Evolutionary conservation across 2,329 filamentous ascomycete genomes (phyloP), one percentile per base, ranked within the genome.

Genomic region (Sphaerulina vaccinii): DNA sequence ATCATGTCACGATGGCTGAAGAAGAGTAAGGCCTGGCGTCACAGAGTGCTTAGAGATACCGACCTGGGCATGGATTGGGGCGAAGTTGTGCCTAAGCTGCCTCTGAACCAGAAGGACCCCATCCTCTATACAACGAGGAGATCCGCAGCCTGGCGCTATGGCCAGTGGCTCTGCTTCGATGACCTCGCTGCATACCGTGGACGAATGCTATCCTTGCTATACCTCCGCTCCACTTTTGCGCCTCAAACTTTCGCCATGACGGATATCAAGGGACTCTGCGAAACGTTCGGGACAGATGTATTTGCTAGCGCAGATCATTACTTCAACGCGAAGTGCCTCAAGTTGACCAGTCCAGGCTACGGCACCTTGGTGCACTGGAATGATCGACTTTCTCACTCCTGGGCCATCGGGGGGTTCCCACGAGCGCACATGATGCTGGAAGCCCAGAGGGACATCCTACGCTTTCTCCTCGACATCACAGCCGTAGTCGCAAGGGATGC

Each of bases 321-420:
- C 16, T 37, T 18, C 27, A 46, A 46, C n/a, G 42, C 33, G 8
- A 27, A 46, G 9, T 46, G 42, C 21, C 16, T 46, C 3, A 36
- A 16, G 3, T 18, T 46, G 27, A 29, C 22, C 11, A 27, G 4
- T 3, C 1, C 3, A 5, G 18, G 18, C 15, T 46, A 46, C 21
- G 43, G 43, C 10, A 10, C 36, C 4, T 22, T 43, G 9, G 40
- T 43, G 3, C 10, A 21, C 3, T 43, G 24, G 21, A 22, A 43
- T 21, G 19, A 16, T 5, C 18, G n/a, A 4, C 5, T 24, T 15
- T 9, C 40, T 24, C 40, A 43, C 21, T 24, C 16, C 18, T 21
- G 40, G 10, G 22, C 18, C 21, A 24, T 43, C 24, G 40, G n/a
- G 15, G 40, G 40, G 11, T 43, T 43, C 19, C 40, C 40, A 15